Evolutionary conservation across 2,329 filamentous ascomycete species (phyloP).

Genomic region (Alternaria sp.): DNA sequence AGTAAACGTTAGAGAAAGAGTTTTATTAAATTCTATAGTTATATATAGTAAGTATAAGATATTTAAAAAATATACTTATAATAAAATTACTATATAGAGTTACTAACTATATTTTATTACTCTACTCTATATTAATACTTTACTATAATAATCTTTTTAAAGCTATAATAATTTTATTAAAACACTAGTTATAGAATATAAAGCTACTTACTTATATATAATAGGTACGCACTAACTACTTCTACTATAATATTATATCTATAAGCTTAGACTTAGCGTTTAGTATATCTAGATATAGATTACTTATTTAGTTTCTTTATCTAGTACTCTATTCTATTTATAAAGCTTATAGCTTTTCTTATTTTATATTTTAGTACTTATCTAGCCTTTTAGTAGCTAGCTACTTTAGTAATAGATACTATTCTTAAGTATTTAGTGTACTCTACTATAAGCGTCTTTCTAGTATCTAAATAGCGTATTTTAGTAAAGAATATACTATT

Average conservation of each 20-base stretch:
- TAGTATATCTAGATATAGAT: constrained; percentile 3
- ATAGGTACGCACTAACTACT: constrained; percentile 8
- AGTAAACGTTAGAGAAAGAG: too few relatives aligned
- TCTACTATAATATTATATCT: constrained; percentile 1
- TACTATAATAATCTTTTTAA: too few relatives aligned
- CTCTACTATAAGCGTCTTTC: constrained; percentile 2
- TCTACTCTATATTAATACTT: too few relatives aligned
- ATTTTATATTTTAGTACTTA: neutral
- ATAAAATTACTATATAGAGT: too few relatives aligned
- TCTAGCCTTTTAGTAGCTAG: neutral
- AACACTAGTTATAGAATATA: neutral
- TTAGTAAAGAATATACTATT: constrained; percentile 1
- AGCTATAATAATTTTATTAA: constrained; percentile 11
- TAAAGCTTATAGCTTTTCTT: constrained; percentile 4
- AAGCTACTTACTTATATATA: constrained; percentile 11
- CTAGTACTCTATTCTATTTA: constrained; percentile 8
- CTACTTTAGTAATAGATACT: neutral
- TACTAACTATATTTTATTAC: too few relatives aligned
- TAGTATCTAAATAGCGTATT: neutral
- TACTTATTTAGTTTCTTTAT: neutral
- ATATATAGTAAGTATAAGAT: too few relatives aligned
- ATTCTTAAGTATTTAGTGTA: constrained; percentile 17
- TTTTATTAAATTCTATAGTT: too few relatives aligned
- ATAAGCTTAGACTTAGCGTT: neutral
- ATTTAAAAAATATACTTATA: too few relatives aligned